These are phyloP conservation scores for Lactarius akahatsu DNA, from an alignment of 768 basidiomycete genomes.

Conservation along the genomic window DNA sequence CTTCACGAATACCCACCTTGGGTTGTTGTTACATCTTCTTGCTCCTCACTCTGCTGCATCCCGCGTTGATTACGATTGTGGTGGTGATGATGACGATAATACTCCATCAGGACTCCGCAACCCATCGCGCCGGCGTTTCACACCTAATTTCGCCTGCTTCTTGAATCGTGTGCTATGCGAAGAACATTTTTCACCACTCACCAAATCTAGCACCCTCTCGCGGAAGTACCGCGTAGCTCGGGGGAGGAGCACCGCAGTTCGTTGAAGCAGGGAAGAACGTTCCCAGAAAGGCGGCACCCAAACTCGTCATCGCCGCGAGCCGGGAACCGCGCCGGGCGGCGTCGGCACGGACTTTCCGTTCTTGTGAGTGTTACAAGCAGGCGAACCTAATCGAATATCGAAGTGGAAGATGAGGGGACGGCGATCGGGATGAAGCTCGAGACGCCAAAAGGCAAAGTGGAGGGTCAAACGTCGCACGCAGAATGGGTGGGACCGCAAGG, in stretches of 20 bases:
- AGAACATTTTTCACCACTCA: slow-evolving; percentile 3
- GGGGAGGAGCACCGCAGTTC: background rate
- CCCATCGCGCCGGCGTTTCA: slow-evolving; percentile 1
- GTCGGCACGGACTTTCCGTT: slow-evolving; percentile 10
- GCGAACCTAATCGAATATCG: slow-evolving; percentile 10
- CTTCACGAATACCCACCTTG: background rate
- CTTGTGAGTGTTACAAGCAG: background rate
- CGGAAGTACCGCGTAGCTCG: slow-evolving; percentile 19
- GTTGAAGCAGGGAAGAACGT: slow-evolving; percentile 4
- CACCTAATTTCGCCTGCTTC: background rate
- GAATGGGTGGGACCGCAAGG: background rate
- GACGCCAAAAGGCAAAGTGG: background rate
- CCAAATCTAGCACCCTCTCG: slow-evolving; percentile 16
- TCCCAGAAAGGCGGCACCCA: background rate
- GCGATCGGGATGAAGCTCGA: background rate
- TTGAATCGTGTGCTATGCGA: background rate
- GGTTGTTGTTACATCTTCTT: background rate
- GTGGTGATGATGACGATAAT: background rate
- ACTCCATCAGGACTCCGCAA: slow-evolving; percentile 3
- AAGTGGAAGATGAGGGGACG: background rate
- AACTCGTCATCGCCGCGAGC: background rate
- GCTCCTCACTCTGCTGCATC: background rate
- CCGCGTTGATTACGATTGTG: background rate
- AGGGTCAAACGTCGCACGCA: background rate
- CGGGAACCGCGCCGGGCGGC: background rate